These are phyloP conservation scores for Leptographium lundbergii DNA, from an alignment of 2,329 filamentous ascomycete species.

Conservation along the genomic window DNA sequence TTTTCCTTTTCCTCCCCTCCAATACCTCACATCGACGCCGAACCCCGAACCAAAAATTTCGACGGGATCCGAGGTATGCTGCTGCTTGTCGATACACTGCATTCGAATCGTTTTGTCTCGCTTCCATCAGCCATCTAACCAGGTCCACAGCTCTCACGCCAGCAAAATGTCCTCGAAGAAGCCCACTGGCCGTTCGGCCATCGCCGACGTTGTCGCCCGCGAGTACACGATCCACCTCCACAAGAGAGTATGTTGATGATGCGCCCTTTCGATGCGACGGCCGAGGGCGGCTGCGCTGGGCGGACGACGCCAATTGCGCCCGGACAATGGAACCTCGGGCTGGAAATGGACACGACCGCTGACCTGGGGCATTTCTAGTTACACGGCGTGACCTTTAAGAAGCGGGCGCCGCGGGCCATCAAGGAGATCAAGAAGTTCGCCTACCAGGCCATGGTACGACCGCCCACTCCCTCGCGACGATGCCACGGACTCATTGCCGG, in stretches of 20 bases:
- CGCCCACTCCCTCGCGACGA: not conserved
- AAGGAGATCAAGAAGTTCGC: slow-evolving; percentile 99
- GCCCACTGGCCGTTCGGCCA: slow-evolving; percentile 70
- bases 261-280: not conserved
- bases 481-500: too few species aligned
- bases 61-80: slow-evolving; percentile 6
- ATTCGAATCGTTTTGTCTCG: not conserved
- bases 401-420: slow-evolving; percentile 94
- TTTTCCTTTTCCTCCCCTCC: slow-evolving; percentile 5
- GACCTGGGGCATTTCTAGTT: slow-evolving; percentile 41
- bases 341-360: slow-evolving; percentile 1
- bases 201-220: slow-evolving; percentile 96
- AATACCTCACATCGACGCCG: slow-evolving; percentile 8
- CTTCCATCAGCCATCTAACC: slow-evolving; percentile 1
- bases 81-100: not conserved
- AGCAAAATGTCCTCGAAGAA: slow-evolving; percentile 55
- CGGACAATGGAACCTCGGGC: not conserved
- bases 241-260: slow-evolving; percentile 75
- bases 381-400: slow-evolving; percentile 98
- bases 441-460: slow-evolving; percentile 83
- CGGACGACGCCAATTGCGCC: not conserved
- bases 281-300: not conserved
- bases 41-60: slow-evolving; percentile 8
- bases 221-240: slow-evolving; percentile 99
- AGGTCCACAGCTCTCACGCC: not conserved